Base-by-base conservation (phyloP, 78 protist genomes). In the Dictyostelium brefeldianum region DNA sequence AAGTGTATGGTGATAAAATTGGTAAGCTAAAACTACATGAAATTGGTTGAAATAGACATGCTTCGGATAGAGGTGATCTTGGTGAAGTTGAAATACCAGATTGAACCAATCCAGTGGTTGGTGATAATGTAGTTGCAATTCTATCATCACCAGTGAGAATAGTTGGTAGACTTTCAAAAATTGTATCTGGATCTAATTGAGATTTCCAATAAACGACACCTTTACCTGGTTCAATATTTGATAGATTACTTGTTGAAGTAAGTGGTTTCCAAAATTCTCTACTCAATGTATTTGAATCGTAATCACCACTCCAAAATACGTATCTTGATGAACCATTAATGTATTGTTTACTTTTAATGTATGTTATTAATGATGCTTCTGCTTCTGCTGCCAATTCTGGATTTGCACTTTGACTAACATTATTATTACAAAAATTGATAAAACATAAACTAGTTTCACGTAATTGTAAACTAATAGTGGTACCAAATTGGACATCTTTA, bases 401-500 rank as follows among this genome's bases (percentile, higher is more conserved):
- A 15, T 67, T 67, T 25, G 75, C 75, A 67, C 75, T 67, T 67
- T 67, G 75, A 67, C 75, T 67, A 31, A 67, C 54, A 51, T 83
- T 53, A 41, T 83, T 83, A 29, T 81, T 81, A 56, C 91, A 83
- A 41, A 67, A 83, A 17, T 83, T 83, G 0, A 71, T 48, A 53
- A 87, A 87, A 29, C 83, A 77, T 36, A 87, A 31, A 46, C 78
- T 59, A 5, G 93, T 87, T 50, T 87, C 93, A 17, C 84, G 22
- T 6, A 87, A 15, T 48, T 87, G 84, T 46, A 87, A 77, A 17
- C 78, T 75, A 14, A 87, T 87, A 4, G 65, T 48, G 4, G 93
- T 87, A 48, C 93, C 93, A 87, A 48, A 87, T 12, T 70, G 83
- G n/a, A 54, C 67, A 56, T 87, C 93, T 15, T 87, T 87, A 46